These are phyloP conservation scores for Pichia thaimueangensis DNA, from an alignment of 805 yeast genomes.

Conservation along the genomic window DNA sequence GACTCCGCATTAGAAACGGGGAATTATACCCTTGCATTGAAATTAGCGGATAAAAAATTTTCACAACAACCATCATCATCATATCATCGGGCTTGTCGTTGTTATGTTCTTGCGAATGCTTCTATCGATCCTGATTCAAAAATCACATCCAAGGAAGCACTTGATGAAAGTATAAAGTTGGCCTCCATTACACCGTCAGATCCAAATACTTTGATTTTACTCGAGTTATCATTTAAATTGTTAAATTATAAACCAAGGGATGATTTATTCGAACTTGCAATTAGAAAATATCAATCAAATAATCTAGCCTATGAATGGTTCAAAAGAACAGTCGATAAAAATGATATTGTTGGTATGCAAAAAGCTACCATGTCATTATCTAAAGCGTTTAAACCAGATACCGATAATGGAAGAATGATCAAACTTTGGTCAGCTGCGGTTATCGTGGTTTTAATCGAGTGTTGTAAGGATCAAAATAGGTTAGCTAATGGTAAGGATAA, in stretches of 20 bases:
- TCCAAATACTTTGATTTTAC: slow-evolving; percentile 41
- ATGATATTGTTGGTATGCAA: slow-evolving; percentile 47
- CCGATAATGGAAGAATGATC: slow-evolving; percentile 29
- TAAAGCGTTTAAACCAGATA: slow-evolving; percentile 16
- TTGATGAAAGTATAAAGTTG: slow-evolving; percentile 27
- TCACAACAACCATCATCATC: slow-evolving; percentile 51
- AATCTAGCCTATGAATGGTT: slow-evolving; percentile 52
- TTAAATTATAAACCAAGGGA: slow-evolving; percentile 33
- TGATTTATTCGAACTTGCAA: slow-evolving; percentile 50
- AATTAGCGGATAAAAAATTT: slow-evolving; percentile 41
- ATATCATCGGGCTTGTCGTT: slow-evolving; percentile 43
- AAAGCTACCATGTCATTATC: slow-evolving; percentile 44
- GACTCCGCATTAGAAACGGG: slow-evolving; percentile 33
- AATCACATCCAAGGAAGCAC: slow-evolving; percentile 25
- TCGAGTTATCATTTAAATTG: slow-evolving; percentile 39
- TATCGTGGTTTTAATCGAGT: slow-evolving; percentile 35
- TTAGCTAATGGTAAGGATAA: slow-evolving; percentile 39
- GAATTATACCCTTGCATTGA: slow-evolving; percentile 47
- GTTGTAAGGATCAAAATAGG: slow-evolving; percentile 25
- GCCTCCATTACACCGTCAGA: slow-evolving; percentile 45
- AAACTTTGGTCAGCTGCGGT: slow-evolving; percentile 53
- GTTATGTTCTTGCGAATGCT: slow-evolving; percentile 32
- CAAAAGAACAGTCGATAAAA: slow-evolving; percentile 39
- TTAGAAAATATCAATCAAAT: slow-evolving; percentile 48
- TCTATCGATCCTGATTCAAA: slow-evolving; percentile 11